Base-by-base conservation (phyloP, 352 stramenopile genomes). In the Aphanomyces cochlioides region DNA sequence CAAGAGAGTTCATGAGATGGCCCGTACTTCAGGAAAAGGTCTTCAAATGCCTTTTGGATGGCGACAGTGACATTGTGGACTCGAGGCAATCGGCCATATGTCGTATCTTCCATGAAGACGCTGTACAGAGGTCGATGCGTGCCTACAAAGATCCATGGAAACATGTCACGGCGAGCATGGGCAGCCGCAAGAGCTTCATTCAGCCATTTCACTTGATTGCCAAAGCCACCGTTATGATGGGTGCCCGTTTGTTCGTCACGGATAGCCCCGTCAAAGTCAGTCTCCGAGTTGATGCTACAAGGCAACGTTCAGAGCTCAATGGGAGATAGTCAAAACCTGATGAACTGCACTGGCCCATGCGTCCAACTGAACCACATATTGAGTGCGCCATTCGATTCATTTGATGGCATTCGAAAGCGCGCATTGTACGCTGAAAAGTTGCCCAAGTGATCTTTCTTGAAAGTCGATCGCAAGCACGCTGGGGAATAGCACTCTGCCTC, bases 111-210 rank as follows among this genome's bases (percentile, higher is more conserved):
- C 36, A 66, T 83, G 0, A 78, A 76, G 1, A 76, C 65, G 36
- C 78, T 84, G 74, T 89, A 89, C 43, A 89, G 77, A 12, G 79
- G 72, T 37, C 79, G 75, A 64, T 89, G 79, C 72, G 87, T 87
- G 0, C 71, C 69, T 0, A 89, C 79, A 57, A 89, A 61, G 43
- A 89, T 12, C 81, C 81, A 89, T 1, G 78, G 81, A n/a, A 77
- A 75, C 1, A 76, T 78, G 15, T 64, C 74, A 1, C 79, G 79
- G 58, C 82, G 85, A 17, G 73, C 68, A 43, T 82, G 37, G 0
- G 81, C 81, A 66, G 76, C 77, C 54, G 84, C 78, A 8, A 89
- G 61, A 66, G 87, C 81, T n/a, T 53, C 59, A 56, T 89, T 78
- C 1, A 89, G 72, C 81, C 81, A 89, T 41, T 72, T 28, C 17